Conservation (phyloP, 768 basidiomycete species). For the Pisolithus orientalis region DNA sequence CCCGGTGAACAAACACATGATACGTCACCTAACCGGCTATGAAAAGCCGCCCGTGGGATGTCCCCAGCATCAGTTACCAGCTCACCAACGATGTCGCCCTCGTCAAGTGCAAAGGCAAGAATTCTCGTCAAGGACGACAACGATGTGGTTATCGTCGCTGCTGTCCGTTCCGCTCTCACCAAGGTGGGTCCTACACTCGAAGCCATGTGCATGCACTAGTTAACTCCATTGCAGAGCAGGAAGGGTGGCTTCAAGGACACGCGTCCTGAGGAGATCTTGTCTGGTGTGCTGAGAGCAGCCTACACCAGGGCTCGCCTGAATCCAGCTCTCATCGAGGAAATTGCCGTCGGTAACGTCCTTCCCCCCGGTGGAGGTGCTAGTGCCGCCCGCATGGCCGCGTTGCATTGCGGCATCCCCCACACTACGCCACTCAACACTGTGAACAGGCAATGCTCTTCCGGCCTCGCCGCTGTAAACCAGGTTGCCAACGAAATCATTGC, state of each 20-base stretch:
- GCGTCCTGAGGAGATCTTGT: slow-evolving; percentile 73
- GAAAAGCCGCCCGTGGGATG: slow-evolving; percentile 7
- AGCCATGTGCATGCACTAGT: not conserved
- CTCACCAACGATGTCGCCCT: slow-evolving; percentile 13
- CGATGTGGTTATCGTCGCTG: slow-evolving; percentile 88
- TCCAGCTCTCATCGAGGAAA: slow-evolving; percentile 78
- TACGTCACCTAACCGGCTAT: slow-evolving; percentile 7
- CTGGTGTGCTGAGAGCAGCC: slow-evolving; percentile 67
- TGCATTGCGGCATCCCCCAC: slow-evolving; percentile 81
- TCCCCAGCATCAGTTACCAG: not conserved
- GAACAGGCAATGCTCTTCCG: slow-evolving; percentile 89
- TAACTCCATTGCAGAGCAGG: slow-evolving; percentile 42
- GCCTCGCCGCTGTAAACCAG: slow-evolving; percentile 74
- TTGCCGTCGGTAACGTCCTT: slow-evolving; percentile 84
- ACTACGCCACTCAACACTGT: slow-evolving; percentile 72
- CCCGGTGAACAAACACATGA: slow-evolving; percentile 6
- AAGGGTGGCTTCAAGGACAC: slow-evolving; percentile 94
- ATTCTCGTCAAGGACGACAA: slow-evolving; percentile 70
- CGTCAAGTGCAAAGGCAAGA: slow-evolving; percentile 40
- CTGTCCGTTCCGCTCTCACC: slow-evolving; percentile 87
- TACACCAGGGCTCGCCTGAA: slow-evolving; percentile 64
- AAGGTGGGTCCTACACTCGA: slow-evolving; percentile 46
- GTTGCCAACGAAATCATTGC: slow-evolving; percentile 74
- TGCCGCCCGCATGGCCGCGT: slow-evolving; percentile 78
- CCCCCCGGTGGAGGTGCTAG: slow-evolving; percentile 68